phyloP scores from a whole-genome alignment of 805 yeast species.

The Tetrapisispora pingtungensis region DNA sequence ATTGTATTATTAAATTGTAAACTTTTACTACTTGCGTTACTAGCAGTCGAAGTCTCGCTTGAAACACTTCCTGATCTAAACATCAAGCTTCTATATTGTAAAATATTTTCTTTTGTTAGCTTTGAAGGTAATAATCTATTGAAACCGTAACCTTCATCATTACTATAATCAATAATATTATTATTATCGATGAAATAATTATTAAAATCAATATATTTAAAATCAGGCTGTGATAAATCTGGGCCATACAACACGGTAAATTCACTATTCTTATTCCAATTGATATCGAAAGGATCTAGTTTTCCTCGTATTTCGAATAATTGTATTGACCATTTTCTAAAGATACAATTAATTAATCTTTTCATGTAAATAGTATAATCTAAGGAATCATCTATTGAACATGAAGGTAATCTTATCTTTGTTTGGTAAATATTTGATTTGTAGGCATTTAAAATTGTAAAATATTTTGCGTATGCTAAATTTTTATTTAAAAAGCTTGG shows the following conservation, averaged over 20 bases:
- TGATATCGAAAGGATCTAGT: constrained; percentile 72
- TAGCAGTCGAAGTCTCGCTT: background rate
- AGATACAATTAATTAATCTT: constrained; percentile 71
- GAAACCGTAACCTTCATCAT: no score
- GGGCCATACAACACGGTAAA: constrained; percentile 97
- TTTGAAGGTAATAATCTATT: no score
- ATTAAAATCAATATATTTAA: background rate
- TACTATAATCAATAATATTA: no score
- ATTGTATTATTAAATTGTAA: constrained; percentile 15
- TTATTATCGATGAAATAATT: background rate
- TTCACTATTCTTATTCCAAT: constrained; percentile 92
- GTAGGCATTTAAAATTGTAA: background rate
- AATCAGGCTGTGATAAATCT: constrained; percentile 9
- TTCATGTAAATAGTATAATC: constrained; percentile 27
- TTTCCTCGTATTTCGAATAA: constrained; percentile 51
- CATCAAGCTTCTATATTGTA: no score
- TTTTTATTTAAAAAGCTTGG: background rate
- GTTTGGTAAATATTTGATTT: background rate
- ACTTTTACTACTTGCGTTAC: constrained; percentile 5
- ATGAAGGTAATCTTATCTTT: constrained; percentile 17
- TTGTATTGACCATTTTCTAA: constrained; percentile 94
- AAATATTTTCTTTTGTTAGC: background rate
- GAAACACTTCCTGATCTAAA: background rate
- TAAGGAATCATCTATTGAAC: constrained; percentile 27
- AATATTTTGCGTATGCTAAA: background rate